A percentile compares a stretch with the other conserved stretches of the same genome.
Conservation (phyloP, 2,329 filamentous ascomycete genomes). For the Beauveria caledonica region DNA sequence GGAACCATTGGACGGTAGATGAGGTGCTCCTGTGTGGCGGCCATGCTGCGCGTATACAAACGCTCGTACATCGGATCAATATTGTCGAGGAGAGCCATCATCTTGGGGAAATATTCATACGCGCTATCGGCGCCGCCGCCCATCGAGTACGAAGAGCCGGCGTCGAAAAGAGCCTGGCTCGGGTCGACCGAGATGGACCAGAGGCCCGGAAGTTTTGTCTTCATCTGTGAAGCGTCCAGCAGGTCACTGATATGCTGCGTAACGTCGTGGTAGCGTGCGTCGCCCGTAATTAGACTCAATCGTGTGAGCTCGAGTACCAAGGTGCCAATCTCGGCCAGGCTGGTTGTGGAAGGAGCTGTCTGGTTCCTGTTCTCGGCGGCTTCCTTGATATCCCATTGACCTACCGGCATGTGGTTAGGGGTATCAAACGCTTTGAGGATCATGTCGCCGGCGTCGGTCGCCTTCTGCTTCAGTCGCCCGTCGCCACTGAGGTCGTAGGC, state of each 20-base stretch:
- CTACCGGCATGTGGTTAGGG: conserved; percentile 38
- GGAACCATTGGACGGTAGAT: conserved; percentile 64
- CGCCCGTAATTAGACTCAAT: conserved; percentile 59
- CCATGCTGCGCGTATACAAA: conserved; percentile 55
- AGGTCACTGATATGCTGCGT: conserved; percentile 60
- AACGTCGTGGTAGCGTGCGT: conserved; percentile 67
- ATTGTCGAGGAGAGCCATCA: conserved; percentile 58
- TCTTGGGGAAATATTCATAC: conserved; percentile 55
- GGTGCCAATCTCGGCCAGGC: conserved; percentile 58
- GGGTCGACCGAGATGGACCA: conserved; percentile 62
- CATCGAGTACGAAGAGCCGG: conserved; percentile 36
- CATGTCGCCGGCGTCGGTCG: conserved; percentile 43
- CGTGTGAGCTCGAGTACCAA: conserved; percentile 65
- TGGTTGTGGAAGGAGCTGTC: conserved; percentile 15
- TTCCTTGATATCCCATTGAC: conserved; percentile 20
- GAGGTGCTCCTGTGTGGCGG: conserved; percentile 51
- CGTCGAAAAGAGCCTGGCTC: conserved; percentile 35
- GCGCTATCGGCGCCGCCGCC: conserved; percentile 46
- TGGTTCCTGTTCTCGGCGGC: conserved; percentile 20
- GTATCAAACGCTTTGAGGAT: conserved; percentile 45
- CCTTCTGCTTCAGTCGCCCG: conserved; percentile 35
- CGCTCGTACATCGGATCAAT: conserved; percentile 47
- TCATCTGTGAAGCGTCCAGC: conserved; percentile 56
- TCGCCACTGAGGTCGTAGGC: conserved; percentile 42
- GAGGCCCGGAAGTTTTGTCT: conserved; percentile 62